These are phyloP conservation scores for Lojkania enalia DNA, from an alignment of 2,329 filamentous ascomycete genomes.

Conservation along the genomic window DNA sequence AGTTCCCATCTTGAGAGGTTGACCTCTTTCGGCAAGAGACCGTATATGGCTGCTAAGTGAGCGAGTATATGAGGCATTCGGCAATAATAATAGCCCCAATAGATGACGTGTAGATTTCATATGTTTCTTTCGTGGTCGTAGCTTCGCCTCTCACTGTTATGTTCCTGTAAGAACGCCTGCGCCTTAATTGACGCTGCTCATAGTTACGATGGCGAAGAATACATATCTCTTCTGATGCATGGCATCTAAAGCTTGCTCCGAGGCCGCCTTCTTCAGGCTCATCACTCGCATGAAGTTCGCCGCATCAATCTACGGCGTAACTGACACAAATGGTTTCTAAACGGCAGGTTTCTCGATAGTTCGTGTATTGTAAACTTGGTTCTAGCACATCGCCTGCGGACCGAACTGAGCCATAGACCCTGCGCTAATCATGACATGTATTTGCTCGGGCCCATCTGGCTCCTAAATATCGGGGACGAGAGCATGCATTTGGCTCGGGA, in stretches of 20 bases:
- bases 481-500: slow-evolving; percentile 13
- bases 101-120: slow-evolving; percentile 15
- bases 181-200: no score
- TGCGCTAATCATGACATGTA: slow-evolving; percentile 22
- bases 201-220: no score
- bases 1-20: slow-evolving; percentile 16
- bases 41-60: slow-evolving; percentile 24
- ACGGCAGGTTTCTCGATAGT: slow-evolving; percentile 21
- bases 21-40: slow-evolving; percentile 16
- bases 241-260: slow-evolving; percentile 11
- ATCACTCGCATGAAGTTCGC: slow-evolving; percentile 15
- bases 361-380: slow-evolving; percentile 28
- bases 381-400: not conserved
- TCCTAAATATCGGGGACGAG: slow-evolving; percentile 16
- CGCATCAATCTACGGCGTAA: slow-evolving; percentile 14
- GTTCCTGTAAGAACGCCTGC: slow-evolving; percentile 19
- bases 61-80: slow-evolving; percentile 12
- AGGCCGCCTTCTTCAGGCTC: slow-evolving; percentile 13
- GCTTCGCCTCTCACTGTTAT: slow-evolving; percentile 17
- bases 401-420: not conserved
- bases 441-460: slow-evolving; percentile 18
- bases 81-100: slow-evolving; percentile 16
- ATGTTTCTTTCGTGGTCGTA: slow-evolving; percentile 13
- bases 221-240: not conserved
- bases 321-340: slow-evolving; percentile 16